phyloP scores from a whole-genome alignment of 139 green algal genomes.

The Ettlia oleoabundans region DNA sequence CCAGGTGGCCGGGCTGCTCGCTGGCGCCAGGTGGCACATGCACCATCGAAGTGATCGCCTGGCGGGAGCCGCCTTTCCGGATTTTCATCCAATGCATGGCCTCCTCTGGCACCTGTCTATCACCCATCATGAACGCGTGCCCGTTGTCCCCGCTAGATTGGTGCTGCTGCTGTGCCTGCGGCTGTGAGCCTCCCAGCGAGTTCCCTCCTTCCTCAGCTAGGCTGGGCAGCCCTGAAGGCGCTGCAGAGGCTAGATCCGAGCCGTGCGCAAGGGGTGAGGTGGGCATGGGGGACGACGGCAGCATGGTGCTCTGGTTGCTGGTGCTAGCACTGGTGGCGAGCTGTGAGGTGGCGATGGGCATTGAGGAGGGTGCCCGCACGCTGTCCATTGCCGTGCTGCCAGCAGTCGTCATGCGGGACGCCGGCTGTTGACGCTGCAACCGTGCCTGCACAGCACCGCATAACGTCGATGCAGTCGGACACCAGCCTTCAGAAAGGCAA shows the following conservation, averaged over 20 bases:
- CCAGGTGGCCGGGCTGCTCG: slow-evolving; percentile 17
- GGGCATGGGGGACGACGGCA: background rate
- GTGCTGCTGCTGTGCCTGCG: background rate
- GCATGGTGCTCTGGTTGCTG: background rate
- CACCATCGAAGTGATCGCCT: slow-evolving; percentile 18
- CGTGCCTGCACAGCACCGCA: no score
- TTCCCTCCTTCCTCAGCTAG: background rate
- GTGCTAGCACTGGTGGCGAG: background rate
- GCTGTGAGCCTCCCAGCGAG: background rate
- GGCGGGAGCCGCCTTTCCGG: background rate
- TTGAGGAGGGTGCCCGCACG: background rate
- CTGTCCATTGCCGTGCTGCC: background rate
- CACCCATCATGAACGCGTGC: background rate
- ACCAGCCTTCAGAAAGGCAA: no score
- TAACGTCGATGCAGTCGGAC: no score
- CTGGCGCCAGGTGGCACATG: background rate
- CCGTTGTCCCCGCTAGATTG: no score
- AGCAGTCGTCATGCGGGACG: background rate
- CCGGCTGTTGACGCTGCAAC: background rate
- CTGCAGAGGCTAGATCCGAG: background rate
- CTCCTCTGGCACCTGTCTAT: background rate
- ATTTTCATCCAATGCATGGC: background rate
- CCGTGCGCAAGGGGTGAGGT: background rate
- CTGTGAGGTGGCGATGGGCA: background rate
- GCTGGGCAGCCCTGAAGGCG: background rate